Evolutionary conservation across 148 eudicot species (phyloP).

Genomic region (Fagopyrum homotropicum): DNA sequence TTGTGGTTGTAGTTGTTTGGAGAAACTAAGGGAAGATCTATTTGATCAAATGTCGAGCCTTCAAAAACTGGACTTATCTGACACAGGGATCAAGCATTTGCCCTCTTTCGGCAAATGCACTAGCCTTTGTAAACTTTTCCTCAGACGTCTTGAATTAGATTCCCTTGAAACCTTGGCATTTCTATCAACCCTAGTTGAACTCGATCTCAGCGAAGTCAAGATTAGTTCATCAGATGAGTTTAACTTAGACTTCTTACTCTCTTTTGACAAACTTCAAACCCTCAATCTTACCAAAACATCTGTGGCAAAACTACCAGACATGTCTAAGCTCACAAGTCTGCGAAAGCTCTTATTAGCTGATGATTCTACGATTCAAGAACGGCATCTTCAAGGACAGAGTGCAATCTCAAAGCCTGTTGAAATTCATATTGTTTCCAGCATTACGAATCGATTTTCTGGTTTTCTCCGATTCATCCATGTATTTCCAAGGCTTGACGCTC

Average conservation of each 20-base stretch:
- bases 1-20: conserved; percentile 7
- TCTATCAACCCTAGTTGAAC: neutral
- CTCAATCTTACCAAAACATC: neutral
- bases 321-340: neutral
- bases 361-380: neutral
- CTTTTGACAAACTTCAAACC: neutral
- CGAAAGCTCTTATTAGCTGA: neutral
- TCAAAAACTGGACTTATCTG: conserved; percentile 10
- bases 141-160: neutral
- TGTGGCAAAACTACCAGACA: conserved; percentile 1
- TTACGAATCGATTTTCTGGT: neutral
- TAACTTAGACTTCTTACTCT: neutral
- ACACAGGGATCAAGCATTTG: neutral
- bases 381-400: neutral
- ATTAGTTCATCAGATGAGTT: neutral
- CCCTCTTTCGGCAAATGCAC: neutral
- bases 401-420: neutral
- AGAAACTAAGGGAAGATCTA: conserved; percentile 13
- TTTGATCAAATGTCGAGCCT: conserved; percentile 26
- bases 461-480: neutral
- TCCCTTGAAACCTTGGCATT: neutral
- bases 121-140: neutral
- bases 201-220: neutral
- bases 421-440: neutral
- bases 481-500: neutral